These are phyloP conservation scores for Viola odorata DNA, from an alignment of 345 rosid species.

Conservation along the genomic window DNA sequence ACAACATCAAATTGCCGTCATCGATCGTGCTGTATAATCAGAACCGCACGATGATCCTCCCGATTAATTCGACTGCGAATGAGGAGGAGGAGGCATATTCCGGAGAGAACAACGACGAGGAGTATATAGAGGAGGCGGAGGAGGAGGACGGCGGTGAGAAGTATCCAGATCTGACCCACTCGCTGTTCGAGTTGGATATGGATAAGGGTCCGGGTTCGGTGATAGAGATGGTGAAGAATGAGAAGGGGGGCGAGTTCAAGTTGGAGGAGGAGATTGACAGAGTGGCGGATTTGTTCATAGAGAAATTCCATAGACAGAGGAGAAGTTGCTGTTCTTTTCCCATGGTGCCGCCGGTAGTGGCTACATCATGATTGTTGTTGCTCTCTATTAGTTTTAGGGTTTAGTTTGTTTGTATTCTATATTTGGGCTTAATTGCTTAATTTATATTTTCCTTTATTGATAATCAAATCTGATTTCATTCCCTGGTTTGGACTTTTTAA, in stretches of 20 bases:
- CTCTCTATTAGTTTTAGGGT: too few relatives aligned
- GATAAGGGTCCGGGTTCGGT: constrained; percentile 64
- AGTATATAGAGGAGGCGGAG: too few relatives aligned
- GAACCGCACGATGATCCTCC: constrained; percentile 22
- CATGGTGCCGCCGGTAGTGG: too few relatives aligned
- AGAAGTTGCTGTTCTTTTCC: too few relatives aligned
- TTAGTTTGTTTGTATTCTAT: too few relatives aligned
- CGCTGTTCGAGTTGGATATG: constrained; percentile 33
- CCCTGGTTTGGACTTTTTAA: too few relatives aligned
- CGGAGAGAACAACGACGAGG: neutral
- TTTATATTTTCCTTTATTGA: too few relatives aligned
- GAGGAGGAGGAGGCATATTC: constrained; percentile 1
- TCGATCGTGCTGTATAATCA: constrained; percentile 26
- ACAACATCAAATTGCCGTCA: constrained; percentile 5
- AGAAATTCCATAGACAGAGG: constrained; percentile 58
- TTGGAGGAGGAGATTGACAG: constrained; percentile 81
- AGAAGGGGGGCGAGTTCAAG: constrained; percentile 66
- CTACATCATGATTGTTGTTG: too few relatives aligned
- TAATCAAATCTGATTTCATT: too few relatives aligned
- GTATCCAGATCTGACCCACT: constrained; percentile 54
- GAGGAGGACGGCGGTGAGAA: constrained; percentile 24
- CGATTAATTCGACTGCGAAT: constrained; percentile 11
- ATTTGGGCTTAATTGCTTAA: too few relatives aligned
- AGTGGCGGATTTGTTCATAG: constrained; percentile 72
- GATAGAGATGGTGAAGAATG: constrained; percentile 63